A percentile compares a stretch with the other conserved stretches of the same genome.
Evolutionary conservation across 2,329 filamentous ascomycete species (phyloP).

Genomic region (Thermothelomyces thermophilus): DNA sequence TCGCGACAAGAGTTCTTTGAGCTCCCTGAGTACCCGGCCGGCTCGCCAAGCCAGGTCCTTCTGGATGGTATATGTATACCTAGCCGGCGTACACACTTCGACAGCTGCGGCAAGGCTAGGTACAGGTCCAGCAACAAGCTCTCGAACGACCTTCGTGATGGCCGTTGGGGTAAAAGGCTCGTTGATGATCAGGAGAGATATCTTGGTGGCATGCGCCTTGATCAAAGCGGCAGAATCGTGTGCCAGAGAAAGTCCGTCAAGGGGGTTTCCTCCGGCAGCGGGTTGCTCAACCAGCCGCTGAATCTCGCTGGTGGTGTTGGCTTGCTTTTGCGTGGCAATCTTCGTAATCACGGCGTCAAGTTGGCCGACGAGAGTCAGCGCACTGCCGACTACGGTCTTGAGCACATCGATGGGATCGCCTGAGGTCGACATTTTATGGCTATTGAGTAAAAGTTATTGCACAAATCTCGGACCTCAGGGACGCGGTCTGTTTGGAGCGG

Average conservation of each 20-base stretch:
- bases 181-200: constrained; percentile 80
- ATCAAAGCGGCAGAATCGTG: constrained; percentile 66
- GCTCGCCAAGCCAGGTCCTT: constrained; percentile 56
- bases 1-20: constrained; percentile 52
- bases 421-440: constrained; percentile 13
- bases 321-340: constrained; percentile 30
- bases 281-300: constrained; percentile 10
- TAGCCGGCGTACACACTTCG: constrained; percentile 54
- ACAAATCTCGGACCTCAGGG: no score
- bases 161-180: constrained; percentile 79
- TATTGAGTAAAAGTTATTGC: neutral
- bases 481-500: no score
- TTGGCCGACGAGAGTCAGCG: constrained; percentile 23
- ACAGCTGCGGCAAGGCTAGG: constrained; percentile 67
- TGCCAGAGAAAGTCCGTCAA: constrained; percentile 61
- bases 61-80: constrained; percentile 58
- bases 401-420: constrained; percentile 23
- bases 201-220: constrained; percentile 76
- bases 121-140: constrained; percentile 66
- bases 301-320: constrained; percentile 17
- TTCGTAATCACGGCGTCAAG: constrained; percentile 35
- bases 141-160: constrained; percentile 60
- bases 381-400: constrained; percentile 19
- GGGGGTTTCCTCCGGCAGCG: constrained; percentile 11
- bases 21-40: constrained; percentile 54